Conservation (phyloP, 1,284 basidiomycete genomes). For the Waitea zeae region DNA sequence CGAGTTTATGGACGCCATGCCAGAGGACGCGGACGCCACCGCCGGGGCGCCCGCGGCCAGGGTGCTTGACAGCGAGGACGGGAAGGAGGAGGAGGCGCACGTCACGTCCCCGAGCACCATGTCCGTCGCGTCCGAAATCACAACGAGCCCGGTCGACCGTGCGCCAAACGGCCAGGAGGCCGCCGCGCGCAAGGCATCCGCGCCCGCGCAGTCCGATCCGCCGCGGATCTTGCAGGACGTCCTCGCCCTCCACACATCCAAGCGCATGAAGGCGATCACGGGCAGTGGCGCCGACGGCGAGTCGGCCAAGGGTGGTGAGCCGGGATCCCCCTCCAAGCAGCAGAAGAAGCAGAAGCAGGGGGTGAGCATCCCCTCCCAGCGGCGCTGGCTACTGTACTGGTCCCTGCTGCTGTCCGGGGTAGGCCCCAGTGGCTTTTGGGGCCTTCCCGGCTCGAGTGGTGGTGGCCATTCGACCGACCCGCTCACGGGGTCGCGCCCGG, state of each 20-base stretch:
- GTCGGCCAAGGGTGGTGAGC: not conserved
- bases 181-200: too few relatives aligned
- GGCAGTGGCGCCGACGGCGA: not conserved
- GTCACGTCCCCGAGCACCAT: too few relatives aligned
- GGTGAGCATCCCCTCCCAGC: constrained; percentile 61
- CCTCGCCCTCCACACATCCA: constrained; percentile 48
- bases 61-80: constrained; percentile 2
- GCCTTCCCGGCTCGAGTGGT: constrained; percentile 9
- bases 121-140: too few relatives aligned
- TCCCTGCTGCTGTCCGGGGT: constrained; percentile 39
- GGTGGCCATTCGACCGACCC: too few relatives aligned
- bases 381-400: constrained; percentile 61
- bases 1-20: constrained; percentile 28
- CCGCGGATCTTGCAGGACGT: constrained; percentile 26
- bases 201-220: not conserved
- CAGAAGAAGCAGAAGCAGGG: constrained; percentile 36
- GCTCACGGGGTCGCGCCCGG: too few relatives aligned
- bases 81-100: not conserved
- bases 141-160: too few relatives aligned
- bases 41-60: constrained; percentile 5
- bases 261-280: constrained; percentile 38
- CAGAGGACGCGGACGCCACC: constrained; percentile 14
- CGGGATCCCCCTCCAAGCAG: constrained; percentile 5
- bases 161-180: too few relatives aligned
- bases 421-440: constrained; percentile 32